Conservation (phyloP, 495 filamentous ascomycete genomes). For the Trichodelitschia bisporula region DNA sequence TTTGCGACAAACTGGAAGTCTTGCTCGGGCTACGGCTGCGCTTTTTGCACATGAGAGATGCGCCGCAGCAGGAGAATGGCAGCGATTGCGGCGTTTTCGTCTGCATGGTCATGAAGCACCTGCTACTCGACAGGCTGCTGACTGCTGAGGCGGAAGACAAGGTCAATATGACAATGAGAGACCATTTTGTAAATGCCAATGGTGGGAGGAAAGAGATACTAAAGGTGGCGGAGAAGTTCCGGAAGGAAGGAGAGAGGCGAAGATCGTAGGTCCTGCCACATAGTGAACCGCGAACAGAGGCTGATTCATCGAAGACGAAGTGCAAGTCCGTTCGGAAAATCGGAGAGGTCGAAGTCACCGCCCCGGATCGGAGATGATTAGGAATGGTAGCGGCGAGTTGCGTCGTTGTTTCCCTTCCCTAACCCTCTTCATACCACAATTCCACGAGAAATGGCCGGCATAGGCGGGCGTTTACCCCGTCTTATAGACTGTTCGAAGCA, state of each 20-base stretch:
- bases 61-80: constrained; percentile 76
- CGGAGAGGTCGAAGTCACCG: no score
- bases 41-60: constrained; percentile 58
- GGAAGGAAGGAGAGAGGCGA: constrained; percentile 60
- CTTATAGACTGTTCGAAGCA: no score
- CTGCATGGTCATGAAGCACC: constrained; percentile 72
- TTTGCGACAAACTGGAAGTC: constrained; percentile 31
- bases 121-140: constrained; percentile 65
- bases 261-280: no score
- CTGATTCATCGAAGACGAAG: no score
- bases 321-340: no score
- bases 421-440: no score
- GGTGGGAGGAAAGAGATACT: constrained; percentile 70
- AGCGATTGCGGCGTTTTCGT: constrained; percentile 94
- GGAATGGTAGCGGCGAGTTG: no score
- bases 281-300: no score
- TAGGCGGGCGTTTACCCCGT: no score
- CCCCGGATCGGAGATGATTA: no score
- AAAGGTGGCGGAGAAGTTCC: constrained; percentile 53
- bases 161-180: constrained; percentile 79
- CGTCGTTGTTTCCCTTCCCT: no score
- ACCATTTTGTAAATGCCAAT: constrained; percentile 49
- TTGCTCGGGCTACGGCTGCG: constrained; percentile 39
- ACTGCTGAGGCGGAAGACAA: constrained; percentile 49
- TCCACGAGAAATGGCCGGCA: no score